Evolutionary conservation across 2,329 filamentous ascomycete species (phyloP).

Genomic region (Apiospora sp.): DNA sequence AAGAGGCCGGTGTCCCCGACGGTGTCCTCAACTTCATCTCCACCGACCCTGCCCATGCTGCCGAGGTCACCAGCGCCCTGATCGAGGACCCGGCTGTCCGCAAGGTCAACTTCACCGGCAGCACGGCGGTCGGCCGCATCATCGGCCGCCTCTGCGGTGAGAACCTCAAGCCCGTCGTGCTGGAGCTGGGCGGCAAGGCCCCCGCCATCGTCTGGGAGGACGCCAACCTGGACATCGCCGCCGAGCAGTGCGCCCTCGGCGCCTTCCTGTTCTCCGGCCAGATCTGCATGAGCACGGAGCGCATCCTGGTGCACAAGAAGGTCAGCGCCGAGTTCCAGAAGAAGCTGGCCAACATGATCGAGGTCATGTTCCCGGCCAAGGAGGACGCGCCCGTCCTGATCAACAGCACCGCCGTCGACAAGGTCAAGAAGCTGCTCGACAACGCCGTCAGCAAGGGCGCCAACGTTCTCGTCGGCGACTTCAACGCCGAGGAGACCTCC

Average conservation of each 20-base stretch:
- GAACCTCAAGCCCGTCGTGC: conserved; percentile 70
- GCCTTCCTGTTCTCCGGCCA: conserved; percentile 70
- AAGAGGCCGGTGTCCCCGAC: conserved; percentile 70
- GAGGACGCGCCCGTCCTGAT: conserved; percentile 41
- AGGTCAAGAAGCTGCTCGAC: conserved; percentile 52
- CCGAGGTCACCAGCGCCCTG: conserved; percentile 65
- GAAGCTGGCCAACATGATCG: conserved; percentile 40
- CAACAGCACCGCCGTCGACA: conserved; percentile 38
- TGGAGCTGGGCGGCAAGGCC: conserved; percentile 77
- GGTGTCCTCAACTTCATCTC: conserved; percentile 72
- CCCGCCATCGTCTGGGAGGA: conserved; percentile 72
- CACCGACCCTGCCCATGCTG: conserved; percentile 63
- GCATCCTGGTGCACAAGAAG: conserved; percentile 67
- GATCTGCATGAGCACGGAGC: conserved; percentile 75
- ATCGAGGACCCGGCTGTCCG: conserved; percentile 68
- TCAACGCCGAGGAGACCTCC: conserved; percentile 39
- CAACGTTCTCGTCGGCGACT: conserved; percentile 61
- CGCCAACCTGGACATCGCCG: conserved; percentile 70
- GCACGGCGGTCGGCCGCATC: conserved; percentile 69
- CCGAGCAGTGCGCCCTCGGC: conserved; percentile 63
- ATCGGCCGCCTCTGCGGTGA: conserved; percentile 69
- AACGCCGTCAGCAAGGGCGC: conserved; percentile 67
- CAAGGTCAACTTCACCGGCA: conserved; percentile 77
- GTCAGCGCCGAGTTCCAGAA: conserved; percentile 60
- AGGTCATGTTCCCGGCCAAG: conserved; percentile 36